phyloP scores from a whole-genome alignment of 1,284 basidiomycete genomes.

The Sporisorium graminicola region DNA sequence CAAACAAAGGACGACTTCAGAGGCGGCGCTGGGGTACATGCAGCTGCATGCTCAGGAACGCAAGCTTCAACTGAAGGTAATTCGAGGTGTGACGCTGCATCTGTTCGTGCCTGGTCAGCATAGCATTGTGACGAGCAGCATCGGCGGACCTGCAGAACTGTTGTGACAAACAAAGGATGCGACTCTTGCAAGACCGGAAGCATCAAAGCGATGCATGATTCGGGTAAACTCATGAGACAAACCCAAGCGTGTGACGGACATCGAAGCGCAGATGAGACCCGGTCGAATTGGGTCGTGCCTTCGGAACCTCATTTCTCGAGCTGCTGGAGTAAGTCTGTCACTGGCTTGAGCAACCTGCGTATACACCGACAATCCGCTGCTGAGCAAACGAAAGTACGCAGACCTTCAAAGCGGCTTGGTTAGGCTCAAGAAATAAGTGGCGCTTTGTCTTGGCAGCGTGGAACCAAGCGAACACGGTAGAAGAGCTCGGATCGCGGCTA shows the following conservation, averaged over 20 bases:
- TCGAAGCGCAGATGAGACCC: background rate
- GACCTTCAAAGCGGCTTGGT: background rate
- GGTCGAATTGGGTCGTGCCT: background rate
- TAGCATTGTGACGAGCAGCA: no score
- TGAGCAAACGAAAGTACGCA: constrained; percentile 7
- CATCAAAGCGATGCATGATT: background rate
- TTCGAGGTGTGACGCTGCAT: no score
- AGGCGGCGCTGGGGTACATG: no score
- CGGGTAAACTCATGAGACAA: background rate
- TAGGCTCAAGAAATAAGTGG: background rate
- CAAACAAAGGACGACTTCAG: background rate
- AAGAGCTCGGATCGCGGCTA: background rate
- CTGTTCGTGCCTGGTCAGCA: no score
- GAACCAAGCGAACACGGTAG: background rate
- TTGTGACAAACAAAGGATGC: background rate
- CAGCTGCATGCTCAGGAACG: background rate
- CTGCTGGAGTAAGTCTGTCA: no score
- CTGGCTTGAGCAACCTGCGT: background rate
- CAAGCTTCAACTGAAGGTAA: no score
- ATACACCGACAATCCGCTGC: background rate
- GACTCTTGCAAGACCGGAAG: background rate
- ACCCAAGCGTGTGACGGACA: background rate
- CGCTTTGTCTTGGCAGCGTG: background rate
- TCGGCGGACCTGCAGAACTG: background rate
- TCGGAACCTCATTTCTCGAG: background rate